Percentiles rank a stretch among this genome's conserved stretches.
Evolutionary conservation across 2,329 filamentous ascomycete genomes (phyloP).

Genomic region (Epicoccum nigrum): DNA sequence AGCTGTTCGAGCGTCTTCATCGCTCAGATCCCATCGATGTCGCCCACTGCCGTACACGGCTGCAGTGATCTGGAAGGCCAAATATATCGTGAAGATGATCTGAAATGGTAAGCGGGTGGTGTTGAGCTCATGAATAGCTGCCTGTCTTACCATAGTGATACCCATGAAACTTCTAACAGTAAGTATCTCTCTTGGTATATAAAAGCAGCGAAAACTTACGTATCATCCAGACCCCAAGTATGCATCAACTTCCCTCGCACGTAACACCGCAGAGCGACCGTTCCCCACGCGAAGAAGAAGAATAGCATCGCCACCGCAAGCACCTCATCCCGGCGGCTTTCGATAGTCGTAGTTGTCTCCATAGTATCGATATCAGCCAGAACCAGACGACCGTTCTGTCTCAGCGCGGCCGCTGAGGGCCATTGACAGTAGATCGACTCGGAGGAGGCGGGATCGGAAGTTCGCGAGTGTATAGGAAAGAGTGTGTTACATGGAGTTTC

Average conservation of each 20-base stretch:
- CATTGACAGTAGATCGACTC: slow-evolving; percentile 1
- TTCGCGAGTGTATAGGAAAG: background rate
- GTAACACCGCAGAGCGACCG: slow-evolving; percentile 45
- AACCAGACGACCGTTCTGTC: background rate
- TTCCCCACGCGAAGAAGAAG: slow-evolving; percentile 45
- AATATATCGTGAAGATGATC: slow-evolving; percentile 49
- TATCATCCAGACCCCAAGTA: slow-evolving; percentile 47
- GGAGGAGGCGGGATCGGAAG: background rate
- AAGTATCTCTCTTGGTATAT: background rate
- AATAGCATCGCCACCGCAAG: slow-evolving; percentile 43
- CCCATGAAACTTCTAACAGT: slow-evolving; percentile 42
- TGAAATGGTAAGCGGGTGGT: slow-evolving; percentile 12
- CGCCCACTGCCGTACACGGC: slow-evolving; percentile 49
- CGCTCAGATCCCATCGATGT: slow-evolving; percentile 43
- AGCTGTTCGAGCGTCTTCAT: slow-evolving; percentile 36
- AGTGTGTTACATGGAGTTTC: background rate
- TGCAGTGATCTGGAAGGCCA: slow-evolving; percentile 49
- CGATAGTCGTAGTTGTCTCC: slow-evolving; percentile 15
- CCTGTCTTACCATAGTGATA: slow-evolving; percentile 37
- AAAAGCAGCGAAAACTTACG: slow-evolving; percentile 8
- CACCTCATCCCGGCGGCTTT: slow-evolving; percentile 27
- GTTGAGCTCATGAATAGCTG: background rate
- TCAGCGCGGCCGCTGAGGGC: background rate
- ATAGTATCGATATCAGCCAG: slow-evolving; percentile 1
- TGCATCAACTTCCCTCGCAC: slow-evolving; percentile 43